Evolutionary conservation across 176 grass and related monocot species (phyloP).

Genomic region (Carex cristatella): DNA sequence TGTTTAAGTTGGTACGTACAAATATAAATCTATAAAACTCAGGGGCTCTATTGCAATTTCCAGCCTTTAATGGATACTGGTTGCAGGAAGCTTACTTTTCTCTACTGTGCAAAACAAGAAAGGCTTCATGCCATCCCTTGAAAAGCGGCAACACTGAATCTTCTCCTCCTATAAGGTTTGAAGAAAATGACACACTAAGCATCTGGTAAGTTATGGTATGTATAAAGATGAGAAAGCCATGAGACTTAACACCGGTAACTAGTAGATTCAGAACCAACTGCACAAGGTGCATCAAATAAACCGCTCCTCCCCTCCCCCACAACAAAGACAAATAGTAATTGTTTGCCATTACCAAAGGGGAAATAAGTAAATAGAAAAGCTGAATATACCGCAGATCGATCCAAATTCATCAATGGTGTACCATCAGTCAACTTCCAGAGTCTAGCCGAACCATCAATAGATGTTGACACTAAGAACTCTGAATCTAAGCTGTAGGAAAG

Average conservation of each 20-base stretch:
- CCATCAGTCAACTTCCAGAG: slow-evolving; percentile 96
- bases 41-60: not conserved
- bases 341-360: not conserved
- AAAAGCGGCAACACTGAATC: slow-evolving; percentile 90
- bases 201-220: not conserved
- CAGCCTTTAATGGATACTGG: not conserved
- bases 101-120: slow-evolving; percentile 92
- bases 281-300: not conserved
- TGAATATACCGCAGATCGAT: slow-evolving; percentile 61
- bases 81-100: slow-evolving; percentile 52
- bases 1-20: not conserved
- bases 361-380: not conserved
- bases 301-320: not conserved
- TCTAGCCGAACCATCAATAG: slow-evolving; percentile 92
- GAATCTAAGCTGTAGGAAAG: slow-evolving; percentile 83
- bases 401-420: slow-evolving; percentile 60
- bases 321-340: not conserved
- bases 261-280: not conserved
- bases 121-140: slow-evolving; percentile 93
- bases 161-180: slow-evolving; percentile 63
- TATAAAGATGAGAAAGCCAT: not conserved
- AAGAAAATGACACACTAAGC: not conserved
- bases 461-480: slow-evolving; percentile 90
- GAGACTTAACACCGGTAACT: not conserved
- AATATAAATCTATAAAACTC: not conserved